Evolutionary conservation across 192 early-diverging fungal genomes (phyloP), one percentile per base, ranked within the genome.

Genomic region (Jimgerdemannia lactiflua): DNA sequence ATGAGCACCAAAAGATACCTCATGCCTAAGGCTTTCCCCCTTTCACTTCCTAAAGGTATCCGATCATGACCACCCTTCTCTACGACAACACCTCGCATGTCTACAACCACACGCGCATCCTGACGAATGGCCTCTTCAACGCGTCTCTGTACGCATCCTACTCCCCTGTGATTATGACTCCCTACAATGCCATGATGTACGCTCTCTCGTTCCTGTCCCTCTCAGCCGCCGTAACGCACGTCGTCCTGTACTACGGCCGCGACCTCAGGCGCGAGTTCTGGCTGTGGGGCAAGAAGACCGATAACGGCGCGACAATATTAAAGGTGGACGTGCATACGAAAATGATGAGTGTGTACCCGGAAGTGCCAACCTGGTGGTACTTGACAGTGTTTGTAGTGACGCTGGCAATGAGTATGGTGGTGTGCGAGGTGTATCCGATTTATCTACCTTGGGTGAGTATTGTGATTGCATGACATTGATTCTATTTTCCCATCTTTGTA

Each of bases 121-220:
- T 54, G 4, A 54, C 49, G 4, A 7, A 4, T 54, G 49, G 49
- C 49, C 11, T 54, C 49, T 54, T 54, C 49, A 54, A 54, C 11
- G 4, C 49, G 11, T 7, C 49, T 11, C 49, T 54, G 4, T 54
- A 54, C 11, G 49, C 49, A 7, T 54, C 49, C 11, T 54, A 54
- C 49, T 54, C 49, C 49, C 49, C 49, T 11, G 49, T 54, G 49
- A 54, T 54, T 11, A 54, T 54, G 81, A 89, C 90, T 4, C 85
- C 87, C 44, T 82, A 89, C 39, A 93, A 91, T 79, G 91, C 89
- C 42, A 84, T 70, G 64, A 82, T 87, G 18, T 95, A 93, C 71
- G 91, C 89, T 2, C 83, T 91, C 73, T 86, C 89, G 18, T 89
- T 95, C 65, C 87, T 88, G 14, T 86, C 86, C 14, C 79, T 95